Evolutionary conservation across 805 yeast species (phyloP), one percentile per base, ranked within the genome.

Genomic region (Metschnikowia drakensbergensis): DNA sequence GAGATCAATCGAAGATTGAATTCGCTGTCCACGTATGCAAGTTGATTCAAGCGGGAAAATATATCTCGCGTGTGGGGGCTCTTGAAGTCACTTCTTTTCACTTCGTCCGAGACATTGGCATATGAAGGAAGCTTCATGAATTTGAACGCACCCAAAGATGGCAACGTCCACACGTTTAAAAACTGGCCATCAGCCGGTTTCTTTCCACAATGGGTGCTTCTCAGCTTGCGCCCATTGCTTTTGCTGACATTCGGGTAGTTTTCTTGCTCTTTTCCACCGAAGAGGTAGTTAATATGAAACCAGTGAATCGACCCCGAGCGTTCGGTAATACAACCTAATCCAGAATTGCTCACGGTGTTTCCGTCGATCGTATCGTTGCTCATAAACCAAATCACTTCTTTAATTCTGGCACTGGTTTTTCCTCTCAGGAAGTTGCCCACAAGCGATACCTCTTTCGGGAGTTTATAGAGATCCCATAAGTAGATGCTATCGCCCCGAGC

Each of bases 351-450:
- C 9, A 65, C 67, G 35, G 32, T 47, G 38, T 45, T 46, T 6
- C 41, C 45, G 4, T 48, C 56, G 4, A 51, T 47, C 1, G 47
- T 37, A 25, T 50, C 41, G 27, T 77, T 74, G 42, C 69, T 70
- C 6, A 66, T 63, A 33, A 71, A 72, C 89, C 90, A 84, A 26
- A 75, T 59, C 3, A 83, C 63, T 17, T 77, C 72, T 31, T 69
- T 67, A 23, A 83, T 73, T 1, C 70, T 60, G 0, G 86, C 80
- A 5, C 82, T 74, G 0, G 87, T 82, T 55, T 80, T 81, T 1
- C 91, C 90, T 25, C 89, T 69, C 9, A 64, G 65, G 54, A 81
- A 82, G 52, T 79, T 77, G 13, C 85, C 88, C 42, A 81, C 59
- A 23, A 84, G 63, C 0, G 77, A 67, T 2, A 84, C 71, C 51